These are phyloP conservation scores for Scleroderma bovista DNA, from an alignment of 768 basidiomycete genomes.

Conservation along the genomic window DNA sequence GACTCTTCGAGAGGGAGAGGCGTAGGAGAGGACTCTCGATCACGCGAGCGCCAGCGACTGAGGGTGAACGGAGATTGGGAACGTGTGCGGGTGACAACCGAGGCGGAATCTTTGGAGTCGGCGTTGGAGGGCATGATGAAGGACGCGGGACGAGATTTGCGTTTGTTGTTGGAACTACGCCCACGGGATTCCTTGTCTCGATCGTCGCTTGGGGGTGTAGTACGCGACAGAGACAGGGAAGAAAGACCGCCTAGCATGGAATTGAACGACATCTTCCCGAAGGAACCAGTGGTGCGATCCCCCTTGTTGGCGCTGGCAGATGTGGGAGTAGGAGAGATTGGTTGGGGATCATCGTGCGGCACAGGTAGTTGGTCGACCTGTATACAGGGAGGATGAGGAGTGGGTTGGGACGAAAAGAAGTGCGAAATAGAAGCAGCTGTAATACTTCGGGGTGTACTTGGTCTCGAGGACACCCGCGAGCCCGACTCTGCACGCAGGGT, in stretches of 20 bases:
- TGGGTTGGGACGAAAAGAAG: conserved; percentile 20
- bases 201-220: conserved; percentile 38
- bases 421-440: conserved; percentile 23
- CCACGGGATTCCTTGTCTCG: conserved; percentile 48
- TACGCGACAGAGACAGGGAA: conserved; percentile 56
- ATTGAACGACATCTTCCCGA: conserved; percentile 59
- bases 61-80: conserved; percentile 79
- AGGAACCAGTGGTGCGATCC: conserved; percentile 43
- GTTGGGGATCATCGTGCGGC: conserved; percentile 5
- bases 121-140: conserved; percentile 34
- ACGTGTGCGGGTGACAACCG: conserved; percentile 56
- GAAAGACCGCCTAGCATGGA: conserved; percentile 69
- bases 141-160: conserved; percentile 43
- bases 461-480: conserved; percentile 11
- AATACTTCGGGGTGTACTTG: conserved; percentile 14
- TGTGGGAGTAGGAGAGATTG: conserved; percentile 12
- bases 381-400: conserved; percentile 13
- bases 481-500: conserved; percentile 1
- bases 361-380: conserved; percentile 14
- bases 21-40: conserved; percentile 50
- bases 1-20: conserved; percentile 54
- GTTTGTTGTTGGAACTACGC: conserved; percentile 42
- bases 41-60: conserved; percentile 56
- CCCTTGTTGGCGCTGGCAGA: conserved; percentile 30
- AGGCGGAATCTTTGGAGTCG: conserved; percentile 33